Evolutionary conservation across 768 basidiomycete genomes (phyloP).

Genomic region (Lanmaoa pseudosensibilis): DNA sequence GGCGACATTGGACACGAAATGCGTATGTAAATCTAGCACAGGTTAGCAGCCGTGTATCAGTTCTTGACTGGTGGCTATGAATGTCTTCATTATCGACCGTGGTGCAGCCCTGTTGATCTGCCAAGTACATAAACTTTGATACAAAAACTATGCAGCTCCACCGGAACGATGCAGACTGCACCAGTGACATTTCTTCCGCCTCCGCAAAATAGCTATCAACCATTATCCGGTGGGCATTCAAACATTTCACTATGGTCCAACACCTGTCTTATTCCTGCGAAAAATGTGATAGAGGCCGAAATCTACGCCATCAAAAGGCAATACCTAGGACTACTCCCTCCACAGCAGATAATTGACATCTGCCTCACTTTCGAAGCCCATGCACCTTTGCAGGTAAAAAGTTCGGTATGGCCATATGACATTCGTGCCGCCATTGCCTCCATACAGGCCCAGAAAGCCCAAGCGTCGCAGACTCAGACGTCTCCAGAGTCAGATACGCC

Average conservation of each 20-base stretch:
- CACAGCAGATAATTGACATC: conserved; percentile 75
- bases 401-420: conserved; percentile 72
- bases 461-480: conserved; percentile 22
- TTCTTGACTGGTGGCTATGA: background rate
- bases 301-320: conserved; percentile 64
- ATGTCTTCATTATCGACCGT: background rate
- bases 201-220: conserved; percentile 37
- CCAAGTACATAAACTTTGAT: conserved; percentile 55
- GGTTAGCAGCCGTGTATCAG: background rate
- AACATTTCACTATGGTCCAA: conserved; percentile 19
- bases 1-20: too few relatives aligned
- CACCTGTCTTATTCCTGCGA: conserved; percentile 23
- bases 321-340: conserved; percentile 67
- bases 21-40: too few relatives aligned
- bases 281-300: conserved; percentile 38
- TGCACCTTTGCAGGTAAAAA: conserved; percentile 62
- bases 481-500: conserved; percentile 12
- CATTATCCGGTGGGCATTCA: conserved; percentile 37
- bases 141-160: conserved; percentile 69
- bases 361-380: conserved; percentile 71
- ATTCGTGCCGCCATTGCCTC: conserved; percentile 62
- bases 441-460: conserved; percentile 37
- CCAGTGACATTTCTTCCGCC: conserved; percentile 39
- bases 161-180: conserved; percentile 60
- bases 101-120: background rate